phyloP scores from a whole-genome alignment of 2,329 filamentous ascomycete genomes.

The Capronia americana region DNA sequence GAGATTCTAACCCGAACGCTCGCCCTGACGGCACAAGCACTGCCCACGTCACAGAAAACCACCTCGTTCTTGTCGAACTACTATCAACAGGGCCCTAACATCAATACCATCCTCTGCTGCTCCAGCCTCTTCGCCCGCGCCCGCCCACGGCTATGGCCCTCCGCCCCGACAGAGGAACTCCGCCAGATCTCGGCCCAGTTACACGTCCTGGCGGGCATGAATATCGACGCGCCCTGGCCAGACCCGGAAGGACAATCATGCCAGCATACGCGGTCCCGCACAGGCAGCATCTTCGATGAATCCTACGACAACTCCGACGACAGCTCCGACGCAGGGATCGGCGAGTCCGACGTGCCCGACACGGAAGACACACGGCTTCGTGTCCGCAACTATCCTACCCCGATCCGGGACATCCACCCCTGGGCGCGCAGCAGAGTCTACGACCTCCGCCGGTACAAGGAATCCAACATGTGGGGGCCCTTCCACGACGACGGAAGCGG shows the following conservation, averaged over 20 bases:
- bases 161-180: conserved; percentile 50
- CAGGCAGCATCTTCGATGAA: background rate
- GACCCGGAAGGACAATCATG: conserved; percentile 14
- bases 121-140: conserved; percentile 69
- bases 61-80: conserved; percentile 45
- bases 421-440: conserved; percentile 74
- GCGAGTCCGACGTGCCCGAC: background rate
- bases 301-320: conserved; percentile 7
- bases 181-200: conserved; percentile 73
- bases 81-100: conserved; percentile 55
- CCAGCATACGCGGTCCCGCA: background rate
- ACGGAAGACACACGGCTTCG: conserved; percentile 6
- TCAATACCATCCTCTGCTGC: conserved; percentile 66
- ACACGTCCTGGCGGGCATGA: conserved; percentile 72
- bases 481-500: conserved; percentile 69
- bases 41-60: conserved; percentile 53
- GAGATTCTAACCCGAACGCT: conserved; percentile 37
- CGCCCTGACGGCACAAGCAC: conserved; percentile 56
- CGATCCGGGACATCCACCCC: conserved; percentile 54
- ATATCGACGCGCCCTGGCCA: conserved; percentile 50
- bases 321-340: background rate
- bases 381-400: conserved; percentile 5
- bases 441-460: conserved; percentile 72
- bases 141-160: conserved; percentile 50
- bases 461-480: conserved; percentile 70